These are phyloP conservation scores for Ramalina intermedia DNA, from an alignment of 495 filamentous ascomycete genomes.

Conservation along the genomic window DNA sequence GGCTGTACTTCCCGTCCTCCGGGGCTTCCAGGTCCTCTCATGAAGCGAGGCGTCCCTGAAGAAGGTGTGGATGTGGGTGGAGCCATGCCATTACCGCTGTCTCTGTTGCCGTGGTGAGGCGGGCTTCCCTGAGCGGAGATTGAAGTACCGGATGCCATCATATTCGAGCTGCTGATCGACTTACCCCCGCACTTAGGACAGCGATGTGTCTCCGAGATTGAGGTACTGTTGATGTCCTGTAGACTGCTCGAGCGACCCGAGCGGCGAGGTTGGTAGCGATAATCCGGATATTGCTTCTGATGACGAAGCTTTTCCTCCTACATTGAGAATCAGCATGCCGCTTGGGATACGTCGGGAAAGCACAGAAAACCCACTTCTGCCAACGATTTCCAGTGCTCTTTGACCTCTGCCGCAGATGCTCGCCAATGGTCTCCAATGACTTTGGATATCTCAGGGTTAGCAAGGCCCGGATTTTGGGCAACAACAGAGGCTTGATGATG, in stretches of 20 bases:
- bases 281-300: conserved; percentile 80
- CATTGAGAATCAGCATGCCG: neutral
- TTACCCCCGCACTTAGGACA: conserved; percentile 28
- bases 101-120: conserved; percentile 1
- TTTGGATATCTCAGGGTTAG: conserved; percentile 96
- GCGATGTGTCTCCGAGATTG: conserved; percentile 27
- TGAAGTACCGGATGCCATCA: conserved; percentile 3
- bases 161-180: conserved; percentile 12
- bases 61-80: conserved; percentile 2
- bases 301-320: conserved; percentile 87
- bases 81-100: conserved; percentile 2
- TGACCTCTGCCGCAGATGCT: conserved; percentile 54
- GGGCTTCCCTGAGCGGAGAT: conserved; percentile 7
- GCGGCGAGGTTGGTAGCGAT: conserved; percentile 84
- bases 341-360: neutral
- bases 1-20: neutral
- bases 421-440: conserved; percentile 94
- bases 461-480: conserved; percentile 67
- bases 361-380: conserved; percentile 48
- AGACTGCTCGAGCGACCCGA: conserved; percentile 34
- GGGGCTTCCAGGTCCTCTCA: conserved; percentile 8
- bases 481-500: conserved; percentile 77
- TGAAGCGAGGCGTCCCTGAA: conserved; percentile 1
- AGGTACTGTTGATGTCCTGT: conserved; percentile 17
- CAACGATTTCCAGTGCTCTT: conserved; percentile 75